phyloP scores from a whole-genome alignment of 2,329 filamentous ascomycete genomes.

The Talaromyces albobiverticillius region DNA sequence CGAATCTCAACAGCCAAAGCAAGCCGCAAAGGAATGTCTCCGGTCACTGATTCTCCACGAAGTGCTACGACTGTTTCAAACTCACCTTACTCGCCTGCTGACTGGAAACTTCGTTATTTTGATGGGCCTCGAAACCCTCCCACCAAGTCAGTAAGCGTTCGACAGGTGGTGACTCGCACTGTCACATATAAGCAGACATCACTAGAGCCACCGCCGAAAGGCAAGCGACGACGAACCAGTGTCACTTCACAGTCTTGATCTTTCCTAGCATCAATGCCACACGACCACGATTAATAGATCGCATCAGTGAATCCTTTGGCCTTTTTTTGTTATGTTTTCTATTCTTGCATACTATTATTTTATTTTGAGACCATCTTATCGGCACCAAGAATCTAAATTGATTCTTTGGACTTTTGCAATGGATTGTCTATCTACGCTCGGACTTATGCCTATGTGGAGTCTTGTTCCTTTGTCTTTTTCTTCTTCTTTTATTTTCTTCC shows the following conservation, averaged over 20 bases:
- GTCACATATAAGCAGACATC: conserved; percentile 76
- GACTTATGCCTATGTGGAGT: too few species aligned
- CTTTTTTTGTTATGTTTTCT: too few species aligned
- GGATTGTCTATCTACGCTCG: neutral
- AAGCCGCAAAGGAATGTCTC: conserved; percentile 61
- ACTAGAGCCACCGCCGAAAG: conserved; percentile 85
- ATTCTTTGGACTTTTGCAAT: neutral
- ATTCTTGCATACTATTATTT: neutral
- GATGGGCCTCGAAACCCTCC: conserved; percentile 61
- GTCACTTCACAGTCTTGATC: conserved; percentile 12
- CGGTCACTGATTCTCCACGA: conserved; percentile 64
- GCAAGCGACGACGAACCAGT: conserved; percentile 76
- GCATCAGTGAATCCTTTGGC: neutral
- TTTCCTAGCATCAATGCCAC: neutral
- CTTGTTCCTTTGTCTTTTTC: too few species aligned
- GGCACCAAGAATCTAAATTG: too few species aligned
- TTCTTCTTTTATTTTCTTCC: neutral
- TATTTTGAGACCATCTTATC: too few species aligned
- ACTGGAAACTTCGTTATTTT: conserved; percentile 69
- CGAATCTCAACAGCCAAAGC: conserved; percentile 65
- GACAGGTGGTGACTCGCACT: conserved; percentile 90
- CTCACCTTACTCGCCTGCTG: conserved; percentile 79
- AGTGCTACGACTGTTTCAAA: conserved; percentile 56
- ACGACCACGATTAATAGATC: neutral
- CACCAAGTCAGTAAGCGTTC: conserved; percentile 65